phyloP scores from a whole-genome alignment of 371 early-diverging fungal species.

The Circinella minor region DNA sequence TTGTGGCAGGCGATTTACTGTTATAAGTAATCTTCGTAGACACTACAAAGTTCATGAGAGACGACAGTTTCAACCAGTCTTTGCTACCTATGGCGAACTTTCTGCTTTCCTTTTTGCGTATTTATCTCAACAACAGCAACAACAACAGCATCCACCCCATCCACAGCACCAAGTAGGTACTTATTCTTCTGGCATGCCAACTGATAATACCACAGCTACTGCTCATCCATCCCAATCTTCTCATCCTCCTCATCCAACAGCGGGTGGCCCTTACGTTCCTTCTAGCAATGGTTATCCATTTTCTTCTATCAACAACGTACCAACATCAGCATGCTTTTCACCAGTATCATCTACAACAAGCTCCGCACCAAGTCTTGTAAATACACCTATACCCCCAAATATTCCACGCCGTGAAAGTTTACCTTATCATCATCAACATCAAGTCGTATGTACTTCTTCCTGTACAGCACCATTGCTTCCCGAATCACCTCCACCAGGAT shows the following conservation, averaged over 20 bases:
- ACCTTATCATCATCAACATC: not conserved
- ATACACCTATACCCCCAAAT: not conserved
- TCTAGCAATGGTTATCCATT: no score
- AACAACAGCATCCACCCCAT: not conserved
- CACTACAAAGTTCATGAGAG: constrained; percentile 16
- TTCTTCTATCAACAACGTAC: not conserved
- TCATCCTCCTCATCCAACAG: no score
- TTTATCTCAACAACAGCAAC: not conserved
- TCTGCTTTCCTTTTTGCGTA: constrained; percentile 2
- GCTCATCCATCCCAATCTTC: no score
- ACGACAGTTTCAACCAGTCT: constrained; percentile 5
- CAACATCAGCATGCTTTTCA: no score
- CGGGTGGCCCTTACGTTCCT: no score
- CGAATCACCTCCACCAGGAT: not conserved
- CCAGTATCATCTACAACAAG: not conserved
- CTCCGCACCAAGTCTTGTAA: not conserved
- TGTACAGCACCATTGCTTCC: not conserved
- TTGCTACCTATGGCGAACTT: constrained; percentile 1
- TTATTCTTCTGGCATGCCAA: no score
- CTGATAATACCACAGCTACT: no score
- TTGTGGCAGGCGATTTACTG: constrained; percentile 15
- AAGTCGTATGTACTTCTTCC: not conserved
- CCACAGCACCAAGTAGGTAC: no score
- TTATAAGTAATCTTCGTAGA: constrained; percentile 21
- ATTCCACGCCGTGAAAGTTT: not conserved